These are phyloP conservation scores for Hericium rajendrae DNA, from an alignment of 768 basidiomycete species.

Conservation along the genomic window DNA sequence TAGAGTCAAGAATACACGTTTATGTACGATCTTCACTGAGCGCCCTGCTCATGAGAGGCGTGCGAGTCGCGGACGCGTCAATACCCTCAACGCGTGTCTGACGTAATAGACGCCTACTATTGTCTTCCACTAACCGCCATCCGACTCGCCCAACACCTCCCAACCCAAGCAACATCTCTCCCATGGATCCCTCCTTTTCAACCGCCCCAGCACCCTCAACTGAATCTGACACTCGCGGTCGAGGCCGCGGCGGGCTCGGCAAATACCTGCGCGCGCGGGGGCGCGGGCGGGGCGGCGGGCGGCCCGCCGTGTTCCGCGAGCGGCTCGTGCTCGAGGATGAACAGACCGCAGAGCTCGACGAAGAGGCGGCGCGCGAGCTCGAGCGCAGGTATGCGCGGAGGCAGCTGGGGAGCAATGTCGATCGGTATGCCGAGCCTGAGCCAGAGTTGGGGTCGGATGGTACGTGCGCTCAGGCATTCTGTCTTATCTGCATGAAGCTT, in stretches of 20 bases:
- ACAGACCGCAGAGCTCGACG: slow-evolving; percentile 25
- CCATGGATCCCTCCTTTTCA: too few species aligned
- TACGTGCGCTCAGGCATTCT: slow-evolving; percentile 22
- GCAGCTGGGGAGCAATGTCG: slow-evolving; percentile 57
- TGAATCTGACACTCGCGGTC: background rate
- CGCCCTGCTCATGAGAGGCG: too few species aligned
- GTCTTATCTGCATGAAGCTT: background rate
- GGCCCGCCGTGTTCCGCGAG: slow-evolving; percentile 56
- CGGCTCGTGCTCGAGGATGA: slow-evolving; percentile 58
- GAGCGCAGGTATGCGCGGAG: slow-evolving; percentile 45
- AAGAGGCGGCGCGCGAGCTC: slow-evolving; percentile 41
- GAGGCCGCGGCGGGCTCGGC: slow-evolving; percentile 51
- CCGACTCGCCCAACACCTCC: too few species aligned
- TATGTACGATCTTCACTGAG: too few species aligned
- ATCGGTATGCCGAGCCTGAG: slow-evolving; percentile 65
- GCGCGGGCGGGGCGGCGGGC: slow-evolving; percentile 46
- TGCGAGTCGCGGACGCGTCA: too few species aligned
- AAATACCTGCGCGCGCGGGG: slow-evolving; percentile 70
- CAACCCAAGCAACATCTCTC: too few species aligned
- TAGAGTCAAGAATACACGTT: too few species aligned
- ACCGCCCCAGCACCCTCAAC: background rate
- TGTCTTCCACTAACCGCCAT: background rate
- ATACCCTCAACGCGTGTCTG: background rate
- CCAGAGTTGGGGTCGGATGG: slow-evolving; percentile 67
- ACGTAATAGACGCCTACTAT: background rate